Evolutionary conservation across 2,329 filamentous ascomycete species (phyloP), one percentile per base, ranked within the genome.

Genomic region (Tolypocladium cylindrosporum): DNA sequence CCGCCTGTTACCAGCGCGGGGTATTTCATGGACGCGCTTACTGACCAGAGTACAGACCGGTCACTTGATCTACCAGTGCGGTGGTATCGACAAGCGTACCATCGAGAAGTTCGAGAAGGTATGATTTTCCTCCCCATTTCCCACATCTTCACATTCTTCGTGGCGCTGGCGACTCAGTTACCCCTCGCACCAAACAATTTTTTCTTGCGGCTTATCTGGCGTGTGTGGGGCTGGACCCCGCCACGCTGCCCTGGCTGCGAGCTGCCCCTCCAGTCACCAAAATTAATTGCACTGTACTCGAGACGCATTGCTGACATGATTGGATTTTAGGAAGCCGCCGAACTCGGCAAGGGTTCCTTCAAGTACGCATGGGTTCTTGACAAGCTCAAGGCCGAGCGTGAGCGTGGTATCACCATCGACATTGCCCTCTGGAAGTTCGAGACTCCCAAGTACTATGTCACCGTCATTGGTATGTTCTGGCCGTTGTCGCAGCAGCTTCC

Each of bases 61-160:
- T 79, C 87, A 93, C 85, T 88, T 99, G 87, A 97, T 99, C 90
- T 97, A 97, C 91, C 93, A 99, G 89, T 97, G 94, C 86, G 94
- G 94, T 89, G 94, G 94, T 91, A 99, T 97, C 77, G 94, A 99
- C 90, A 91, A 93, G 87, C 93, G 94, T 91, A 97, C 93, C 80
- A 99, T 99, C 78, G 94, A 99, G 89, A 99, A 99, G 90, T 99
- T 99, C 88, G 94, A 99, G 92, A 99, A 99, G 91, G 91, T 95
- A 80, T 77, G 86, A 61, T 43, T 61, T 13, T 27, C 19, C 19
- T 45, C 24, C 39, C 37, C 39, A 21, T 45, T 39, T 37, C n/a
- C n/a, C 24, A 27, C 40, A 43, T 39, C 45, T 31, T 14, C 43
- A 34, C 31, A 42, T 41, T 24, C n/a, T 34, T 42, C 31, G 10